These are phyloP conservation scores for Besnoitia besnoiti DNA, from an alignment of 169 alveolate genomes.

Conservation along the genomic window DNA sequence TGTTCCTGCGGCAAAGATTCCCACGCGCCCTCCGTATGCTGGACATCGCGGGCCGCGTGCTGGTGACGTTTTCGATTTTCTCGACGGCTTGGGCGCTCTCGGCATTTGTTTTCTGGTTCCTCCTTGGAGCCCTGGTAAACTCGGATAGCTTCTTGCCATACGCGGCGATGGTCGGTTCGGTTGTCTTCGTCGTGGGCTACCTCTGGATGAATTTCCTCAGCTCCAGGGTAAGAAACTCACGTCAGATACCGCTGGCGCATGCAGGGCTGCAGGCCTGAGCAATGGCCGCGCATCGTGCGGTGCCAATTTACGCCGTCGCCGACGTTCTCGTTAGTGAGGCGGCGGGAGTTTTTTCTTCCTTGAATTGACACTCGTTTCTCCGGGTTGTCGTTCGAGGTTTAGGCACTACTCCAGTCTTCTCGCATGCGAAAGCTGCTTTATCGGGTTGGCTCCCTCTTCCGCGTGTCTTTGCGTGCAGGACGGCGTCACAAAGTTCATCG, in stretches of 20 bases:
- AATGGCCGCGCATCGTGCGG: too few species aligned
- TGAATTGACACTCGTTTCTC: too few species aligned
- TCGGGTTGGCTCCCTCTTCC: too few species aligned
- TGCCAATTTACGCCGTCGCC: too few species aligned
- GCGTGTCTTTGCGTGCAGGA: slow-evolving; percentile 27
- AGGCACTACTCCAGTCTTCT: too few species aligned
- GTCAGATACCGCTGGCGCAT: too few species aligned
- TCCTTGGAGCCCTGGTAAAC: slow-evolving; percentile 74
- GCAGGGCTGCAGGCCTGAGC: too few species aligned
- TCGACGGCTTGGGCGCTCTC: slow-evolving; percentile 66
- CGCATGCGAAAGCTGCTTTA: too few species aligned
- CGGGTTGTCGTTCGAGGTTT: too few species aligned
- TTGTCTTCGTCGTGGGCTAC: slow-evolving; percentile 68
- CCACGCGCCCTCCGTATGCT: slow-evolving; percentile 36
- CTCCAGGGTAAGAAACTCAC: slow-evolving; percentile 72
- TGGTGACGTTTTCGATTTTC: slow-evolving; percentile 65
- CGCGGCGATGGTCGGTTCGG: slow-evolving; percentile 74
- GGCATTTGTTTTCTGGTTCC: slow-evolving; percentile 72
- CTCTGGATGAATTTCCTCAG: slow-evolving; percentile 71
- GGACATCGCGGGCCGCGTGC: slow-evolving; percentile 33
- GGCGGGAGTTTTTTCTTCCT: too few species aligned
- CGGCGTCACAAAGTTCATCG: slow-evolving; percentile 70
- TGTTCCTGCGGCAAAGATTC: slow-evolving; percentile 18
- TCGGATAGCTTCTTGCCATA: slow-evolving; percentile 75
- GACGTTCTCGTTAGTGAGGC: too few species aligned